These are phyloP conservation scores for Polyporus arcularius DNA, from an alignment of 768 basidiomycete genomes.

Conservation along the genomic window DNA sequence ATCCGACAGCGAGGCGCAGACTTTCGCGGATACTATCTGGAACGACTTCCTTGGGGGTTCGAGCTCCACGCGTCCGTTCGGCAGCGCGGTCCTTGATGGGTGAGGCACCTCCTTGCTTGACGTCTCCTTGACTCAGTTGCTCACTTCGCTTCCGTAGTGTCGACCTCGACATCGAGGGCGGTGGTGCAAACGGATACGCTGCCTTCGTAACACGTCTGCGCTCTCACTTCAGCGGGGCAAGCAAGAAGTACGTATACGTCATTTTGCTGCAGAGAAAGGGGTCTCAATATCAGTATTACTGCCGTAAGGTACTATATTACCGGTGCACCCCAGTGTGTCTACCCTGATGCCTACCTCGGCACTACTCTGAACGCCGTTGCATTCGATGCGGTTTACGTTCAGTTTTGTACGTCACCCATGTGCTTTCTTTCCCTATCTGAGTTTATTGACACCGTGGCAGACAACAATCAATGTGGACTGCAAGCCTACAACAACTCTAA, in stretches of 20 bases:
- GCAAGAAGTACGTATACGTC: constrained; percentile 33
- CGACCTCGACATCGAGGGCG: constrained; percentile 42
- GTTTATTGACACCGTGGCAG: constrained; percentile 24
- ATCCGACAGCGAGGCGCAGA: constrained; percentile 37
- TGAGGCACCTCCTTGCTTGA: constrained; percentile 20
- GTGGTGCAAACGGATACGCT: constrained; percentile 33
- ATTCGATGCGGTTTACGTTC: constrained; percentile 46
- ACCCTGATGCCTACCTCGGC: constrained; percentile 40
- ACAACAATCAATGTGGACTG: constrained; percentile 46
- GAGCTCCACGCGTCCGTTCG: constrained; percentile 45
- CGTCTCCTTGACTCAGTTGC: neutral
- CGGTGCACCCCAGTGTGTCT: constrained; percentile 42
- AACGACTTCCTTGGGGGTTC: constrained; percentile 50
- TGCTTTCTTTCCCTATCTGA: neutral
- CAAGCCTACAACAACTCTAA: constrained; percentile 53
- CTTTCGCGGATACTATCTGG: constrained; percentile 42
- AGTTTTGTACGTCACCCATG: constrained; percentile 44
- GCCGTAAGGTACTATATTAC: constrained; percentile 34
- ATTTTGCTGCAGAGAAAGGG: neutral
- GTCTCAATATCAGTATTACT: constrained; percentile 5
- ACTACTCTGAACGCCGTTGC: constrained; percentile 34
- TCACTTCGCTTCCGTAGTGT: constrained; percentile 24
- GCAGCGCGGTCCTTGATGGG: constrained; percentile 48
- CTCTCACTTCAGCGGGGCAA: constrained; percentile 33
- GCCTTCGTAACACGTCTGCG: constrained; percentile 40